phyloP scores from a whole-genome alignment of 2,329 filamentous ascomycete genomes.

The Ophiocordyceps sinensis region DNA sequence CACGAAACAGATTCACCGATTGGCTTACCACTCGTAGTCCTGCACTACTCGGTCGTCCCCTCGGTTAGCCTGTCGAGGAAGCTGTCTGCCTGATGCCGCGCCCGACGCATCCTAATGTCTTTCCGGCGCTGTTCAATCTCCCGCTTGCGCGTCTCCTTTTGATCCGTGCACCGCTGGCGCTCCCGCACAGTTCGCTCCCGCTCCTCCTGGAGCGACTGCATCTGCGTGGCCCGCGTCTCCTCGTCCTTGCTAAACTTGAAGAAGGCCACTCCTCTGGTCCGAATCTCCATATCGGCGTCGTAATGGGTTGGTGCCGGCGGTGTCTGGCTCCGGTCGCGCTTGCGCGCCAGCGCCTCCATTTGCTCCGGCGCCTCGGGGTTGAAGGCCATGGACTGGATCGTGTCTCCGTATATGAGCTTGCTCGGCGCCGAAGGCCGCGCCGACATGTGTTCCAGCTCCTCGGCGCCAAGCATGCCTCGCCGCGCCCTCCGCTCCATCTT shows the following conservation, averaged over 20 bases:
- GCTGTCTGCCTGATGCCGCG: constrained; percentile 54
- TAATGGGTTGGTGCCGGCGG: constrained; percentile 75
- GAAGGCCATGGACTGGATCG: constrained; percentile 74
- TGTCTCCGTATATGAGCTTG: constrained; percentile 70
- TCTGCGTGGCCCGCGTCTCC: constrained; percentile 50
- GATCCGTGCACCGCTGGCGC: constrained; percentile 38
- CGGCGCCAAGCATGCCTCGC: constrained; percentile 36
- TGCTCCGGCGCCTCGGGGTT: constrained; percentile 54
- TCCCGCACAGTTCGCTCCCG: constrained; percentile 53
- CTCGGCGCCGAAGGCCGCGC: constrained; percentile 52
- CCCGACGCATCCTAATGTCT: constrained; percentile 45
- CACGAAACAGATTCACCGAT: too few relatives aligned
- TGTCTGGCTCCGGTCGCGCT: constrained; percentile 65
- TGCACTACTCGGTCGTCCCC: not conserved
- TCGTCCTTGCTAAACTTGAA: constrained; percentile 77
- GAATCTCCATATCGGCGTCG: constrained; percentile 68
- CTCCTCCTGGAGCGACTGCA: constrained; percentile 57
- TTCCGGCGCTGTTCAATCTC: constrained; percentile 50
- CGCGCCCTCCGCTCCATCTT: constrained; percentile 40
- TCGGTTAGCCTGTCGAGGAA: constrained; percentile 48
- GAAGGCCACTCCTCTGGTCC: constrained; percentile 81
- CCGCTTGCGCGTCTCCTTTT: constrained; percentile 40
- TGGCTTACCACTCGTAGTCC: too few relatives aligned
- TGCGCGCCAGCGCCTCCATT: constrained; percentile 67
- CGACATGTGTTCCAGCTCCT: constrained; percentile 54